These are phyloP conservation scores for Camelina hispida DNA, from an alignment of 345 rosid species.

Conservation along the genomic window DNA sequence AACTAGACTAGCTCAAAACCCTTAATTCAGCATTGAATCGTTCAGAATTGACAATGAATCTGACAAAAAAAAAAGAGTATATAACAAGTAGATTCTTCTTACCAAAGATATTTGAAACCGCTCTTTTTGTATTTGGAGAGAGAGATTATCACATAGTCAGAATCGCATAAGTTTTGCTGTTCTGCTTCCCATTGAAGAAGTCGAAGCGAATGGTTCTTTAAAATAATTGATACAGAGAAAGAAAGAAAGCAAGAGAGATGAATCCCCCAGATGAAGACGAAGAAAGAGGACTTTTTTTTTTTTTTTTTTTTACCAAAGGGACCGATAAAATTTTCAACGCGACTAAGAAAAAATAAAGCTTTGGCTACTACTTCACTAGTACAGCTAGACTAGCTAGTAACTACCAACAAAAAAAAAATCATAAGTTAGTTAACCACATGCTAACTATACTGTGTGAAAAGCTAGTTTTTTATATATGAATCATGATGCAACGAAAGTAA, in stretches of 20 bases:
- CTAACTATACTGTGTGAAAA: no score
- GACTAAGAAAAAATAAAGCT: no score
- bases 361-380: no score
- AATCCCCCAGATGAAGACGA: neutral
- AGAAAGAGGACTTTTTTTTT: no score
- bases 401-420: no score
- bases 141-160: neutral
- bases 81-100: neutral
- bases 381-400: no score
- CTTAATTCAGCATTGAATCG: conserved; percentile 17
- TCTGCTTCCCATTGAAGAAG: neutral
- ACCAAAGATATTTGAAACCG: conserved; percentile 16
- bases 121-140: neutral
- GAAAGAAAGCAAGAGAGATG: conserved; percentile 2
- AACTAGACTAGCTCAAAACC: neutral
- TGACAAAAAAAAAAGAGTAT: no score
- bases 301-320: no score
- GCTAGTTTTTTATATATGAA: no score
- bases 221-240: conserved; percentile 16
- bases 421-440: no score
- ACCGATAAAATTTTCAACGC: no score
- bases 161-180: neutral
- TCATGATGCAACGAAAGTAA: neutral
- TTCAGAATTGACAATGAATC: no score
- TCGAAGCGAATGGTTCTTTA: conserved; percentile 22